Evolutionary conservation across 768 basidiomycete species (phyloP).

Genomic region (Trametes gibbosa): DNA sequence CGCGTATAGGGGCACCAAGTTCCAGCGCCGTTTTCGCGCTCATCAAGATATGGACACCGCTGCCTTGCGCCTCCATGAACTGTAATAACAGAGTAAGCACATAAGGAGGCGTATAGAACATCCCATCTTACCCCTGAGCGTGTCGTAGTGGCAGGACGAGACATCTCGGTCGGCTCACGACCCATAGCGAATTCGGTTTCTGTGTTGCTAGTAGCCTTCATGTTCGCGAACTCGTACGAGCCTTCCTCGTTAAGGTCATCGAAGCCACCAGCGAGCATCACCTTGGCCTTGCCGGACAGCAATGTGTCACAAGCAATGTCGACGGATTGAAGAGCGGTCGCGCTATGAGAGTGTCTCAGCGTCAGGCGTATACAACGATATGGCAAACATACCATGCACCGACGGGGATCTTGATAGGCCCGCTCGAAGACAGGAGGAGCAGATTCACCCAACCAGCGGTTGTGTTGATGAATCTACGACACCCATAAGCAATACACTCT

Average conservation of each 20-base stretch:
- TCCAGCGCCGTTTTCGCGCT: slow-evolving; percentile 93
- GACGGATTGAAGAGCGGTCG: slow-evolving; percentile 95
- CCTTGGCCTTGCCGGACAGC: slow-evolving; percentile 93
- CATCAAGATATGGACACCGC: slow-evolving; percentile 97
- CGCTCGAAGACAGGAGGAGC: slow-evolving; percentile 90
- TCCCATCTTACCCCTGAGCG: slow-evolving; percentile 75
- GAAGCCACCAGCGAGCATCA: slow-evolving; percentile 99
- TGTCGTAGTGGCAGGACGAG: slow-evolving; percentile 93
- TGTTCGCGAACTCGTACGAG: slow-evolving; percentile 98
- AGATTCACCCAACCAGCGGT: slow-evolving; percentile 98
- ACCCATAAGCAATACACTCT: neutral
- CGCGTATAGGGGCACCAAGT: slow-evolving; percentile 90
- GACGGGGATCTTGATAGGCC: slow-evolving; percentile 98
- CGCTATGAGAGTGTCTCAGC: slow-evolving; percentile 43
- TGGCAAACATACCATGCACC: slow-evolving; percentile 79
- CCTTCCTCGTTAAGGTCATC: slow-evolving; percentile 99
- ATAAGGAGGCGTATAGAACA: neutral
- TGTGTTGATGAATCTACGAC: slow-evolving; percentile 91
- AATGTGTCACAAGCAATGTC: slow-evolving; percentile 98
- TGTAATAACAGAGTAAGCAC: slow-evolving; percentile 24
- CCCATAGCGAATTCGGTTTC: slow-evolving; percentile 99
- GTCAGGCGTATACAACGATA: slow-evolving; percentile 5
- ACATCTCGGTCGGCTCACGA: slow-evolving; percentile 98
- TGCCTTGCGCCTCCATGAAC: slow-evolving; percentile 98
- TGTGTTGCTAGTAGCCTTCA: slow-evolving; percentile 98